phyloP scores from a whole-genome alignment of 352 stramenopile genomes.

The Phytophthora macrochlamydospora region DNA sequence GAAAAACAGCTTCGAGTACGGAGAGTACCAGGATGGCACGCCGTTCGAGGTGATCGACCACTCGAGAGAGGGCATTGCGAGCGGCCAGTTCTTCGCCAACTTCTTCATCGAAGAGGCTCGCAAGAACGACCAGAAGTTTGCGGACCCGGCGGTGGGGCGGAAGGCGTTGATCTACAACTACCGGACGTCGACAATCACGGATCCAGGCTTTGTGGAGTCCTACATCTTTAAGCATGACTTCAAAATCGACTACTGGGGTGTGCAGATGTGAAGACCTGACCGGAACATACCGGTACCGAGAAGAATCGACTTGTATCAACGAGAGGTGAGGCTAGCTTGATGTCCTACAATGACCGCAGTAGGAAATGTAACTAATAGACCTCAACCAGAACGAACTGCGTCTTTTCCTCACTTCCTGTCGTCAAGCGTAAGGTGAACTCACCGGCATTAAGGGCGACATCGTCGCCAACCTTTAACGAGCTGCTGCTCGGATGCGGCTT shows the following conservation, averaged over 20 bases:
- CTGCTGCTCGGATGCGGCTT: conserved; percentile 1
- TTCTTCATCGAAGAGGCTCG: conserved; percentile 80
- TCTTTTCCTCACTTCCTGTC: conserved; percentile 13
- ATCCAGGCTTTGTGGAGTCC: conserved; percentile 65
- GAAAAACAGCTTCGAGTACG: conserved; percentile 92
- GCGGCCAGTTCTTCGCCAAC: conserved; percentile 66
- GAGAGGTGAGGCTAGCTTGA: background rate
- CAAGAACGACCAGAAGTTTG: conserved; percentile 70
- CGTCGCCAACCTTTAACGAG: conserved; percentile 24
- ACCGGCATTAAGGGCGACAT: conserved; percentile 26
- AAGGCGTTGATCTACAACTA: conserved; percentile 79
- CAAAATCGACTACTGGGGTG: conserved; percentile 48
- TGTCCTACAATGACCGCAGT: background rate
- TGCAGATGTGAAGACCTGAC: conserved; percentile 26
- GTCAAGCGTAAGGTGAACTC: conserved; percentile 16
- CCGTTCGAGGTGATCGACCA: conserved; percentile 89
- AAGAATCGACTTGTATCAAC: background rate
- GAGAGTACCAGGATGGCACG: conserved; percentile 57
- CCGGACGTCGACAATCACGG: conserved; percentile 60
- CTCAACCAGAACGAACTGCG: conserved; percentile 32
- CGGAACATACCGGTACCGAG: background rate
- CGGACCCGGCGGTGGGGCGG: conserved; percentile 40
- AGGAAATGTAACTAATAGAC: conserved; percentile 27
- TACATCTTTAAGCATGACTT: conserved; percentile 76
- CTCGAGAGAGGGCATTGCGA: conserved; percentile 56